phyloP scores from a whole-genome alignment of 2,329 filamentous ascomycete species.

The Botrytis paeoniae region DNA sequence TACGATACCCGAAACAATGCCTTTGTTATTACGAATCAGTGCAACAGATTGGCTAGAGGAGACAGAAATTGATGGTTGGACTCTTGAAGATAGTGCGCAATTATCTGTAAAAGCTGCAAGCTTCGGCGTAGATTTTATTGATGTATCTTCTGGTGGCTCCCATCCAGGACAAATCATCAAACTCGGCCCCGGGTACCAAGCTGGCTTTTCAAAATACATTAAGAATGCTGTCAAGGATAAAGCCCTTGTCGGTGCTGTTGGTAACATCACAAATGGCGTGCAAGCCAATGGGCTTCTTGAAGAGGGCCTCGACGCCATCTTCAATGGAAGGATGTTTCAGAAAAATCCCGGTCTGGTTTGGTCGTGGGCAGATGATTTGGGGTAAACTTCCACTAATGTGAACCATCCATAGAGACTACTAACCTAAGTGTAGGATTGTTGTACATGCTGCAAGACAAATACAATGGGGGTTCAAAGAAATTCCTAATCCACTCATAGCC shows the following conservation, averaged over 20 bases:
- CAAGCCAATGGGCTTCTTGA: conserved; percentile 49
- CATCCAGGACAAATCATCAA: conserved; percentile 58
- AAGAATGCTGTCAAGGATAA: conserved; percentile 68
- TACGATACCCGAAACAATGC: conserved; percentile 64
- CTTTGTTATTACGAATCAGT: conserved; percentile 68
- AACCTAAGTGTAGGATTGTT: background rate
- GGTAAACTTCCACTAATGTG: conserved; percentile 14
- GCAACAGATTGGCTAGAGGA: conserved; percentile 71
- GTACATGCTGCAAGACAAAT: background rate
- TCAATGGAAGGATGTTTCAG: conserved; percentile 53
- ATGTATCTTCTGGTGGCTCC: conserved; percentile 67
- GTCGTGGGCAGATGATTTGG: conserved; percentile 54
- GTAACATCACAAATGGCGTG: conserved; percentile 45
- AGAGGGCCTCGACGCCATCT: conserved; percentile 48
- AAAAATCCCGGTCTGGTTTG: conserved; percentile 55
- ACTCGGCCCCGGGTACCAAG: conserved; percentile 65
- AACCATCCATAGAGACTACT: background rate
- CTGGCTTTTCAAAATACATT: conserved; percentile 64
- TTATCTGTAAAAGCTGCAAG: conserved; percentile 63
- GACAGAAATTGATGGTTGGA: conserved; percentile 61
- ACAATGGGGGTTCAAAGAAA: background rate
- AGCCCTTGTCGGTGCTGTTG: conserved; percentile 47
- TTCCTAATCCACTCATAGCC: background rate
- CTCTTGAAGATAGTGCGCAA: conserved; percentile 57
- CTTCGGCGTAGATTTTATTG: conserved; percentile 69